A percentile compares a stretch with the other conserved stretches of the same genome.
These are phyloP conservation scores for Saccharomycopsis sp. DNA, from an alignment of 805 yeast species.

Conservation along the genomic window DNA sequence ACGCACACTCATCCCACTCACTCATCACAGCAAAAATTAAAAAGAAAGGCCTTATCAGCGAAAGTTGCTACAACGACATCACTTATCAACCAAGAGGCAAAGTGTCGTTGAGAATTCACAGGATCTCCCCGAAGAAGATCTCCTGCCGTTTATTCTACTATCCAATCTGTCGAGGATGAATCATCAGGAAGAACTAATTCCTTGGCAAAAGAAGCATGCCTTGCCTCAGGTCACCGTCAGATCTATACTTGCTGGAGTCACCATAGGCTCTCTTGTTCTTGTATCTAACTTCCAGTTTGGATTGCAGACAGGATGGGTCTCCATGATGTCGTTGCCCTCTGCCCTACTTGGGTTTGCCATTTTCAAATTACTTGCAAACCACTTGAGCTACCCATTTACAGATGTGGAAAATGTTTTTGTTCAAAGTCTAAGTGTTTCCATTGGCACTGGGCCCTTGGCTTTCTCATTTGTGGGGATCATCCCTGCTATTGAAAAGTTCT, in stretches of 20 bases:
- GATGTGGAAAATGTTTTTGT: conserved; percentile 93
- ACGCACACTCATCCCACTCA: too few relatives aligned
- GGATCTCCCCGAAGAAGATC: too few relatives aligned
- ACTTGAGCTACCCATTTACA: conserved; percentile 41
- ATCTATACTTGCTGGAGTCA: conserved; percentile 65
- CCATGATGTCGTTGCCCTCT: conserved; percentile 97
- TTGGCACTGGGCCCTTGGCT: conserved; percentile 94
- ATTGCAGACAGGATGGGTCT: conserved; percentile 96
- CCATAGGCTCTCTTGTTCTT: conserved; percentile 80
- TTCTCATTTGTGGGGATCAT: conserved; percentile 92
- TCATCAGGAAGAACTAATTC: too few relatives aligned
- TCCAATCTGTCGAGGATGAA: too few relatives aligned
- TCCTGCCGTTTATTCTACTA: too few relatives aligned
- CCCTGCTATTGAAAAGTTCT: conserved; percentile 89
- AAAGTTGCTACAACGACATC: too few relatives aligned
- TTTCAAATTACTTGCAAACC: conserved; percentile 47
- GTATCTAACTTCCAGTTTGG: conserved; percentile 94
- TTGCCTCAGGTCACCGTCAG: conserved; percentile 63
- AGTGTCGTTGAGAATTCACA: too few relatives aligned
- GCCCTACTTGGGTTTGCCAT: conserved; percentile 81
- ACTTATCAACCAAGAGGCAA: too few relatives aligned
- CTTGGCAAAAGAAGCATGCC: conserved; percentile 33
- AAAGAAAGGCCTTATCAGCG: too few relatives aligned
- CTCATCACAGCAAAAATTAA: too few relatives aligned
- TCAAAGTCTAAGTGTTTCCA: conserved; percentile 91